Conservation (phyloP, 139 green algal species). For the Coelastrella sp. region DNA sequence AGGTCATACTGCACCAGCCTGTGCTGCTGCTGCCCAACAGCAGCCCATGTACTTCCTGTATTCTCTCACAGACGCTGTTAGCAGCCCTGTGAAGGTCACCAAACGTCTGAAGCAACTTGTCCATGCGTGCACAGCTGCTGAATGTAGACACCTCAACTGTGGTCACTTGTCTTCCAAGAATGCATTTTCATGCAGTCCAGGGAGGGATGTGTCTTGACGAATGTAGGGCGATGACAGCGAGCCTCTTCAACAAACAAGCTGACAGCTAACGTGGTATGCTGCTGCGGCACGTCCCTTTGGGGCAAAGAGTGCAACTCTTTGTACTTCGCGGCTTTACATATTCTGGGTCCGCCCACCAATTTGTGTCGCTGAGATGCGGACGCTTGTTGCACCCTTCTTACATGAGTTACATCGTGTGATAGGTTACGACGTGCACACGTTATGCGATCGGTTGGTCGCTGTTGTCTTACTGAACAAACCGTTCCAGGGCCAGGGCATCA, state of each 20-base stretch:
- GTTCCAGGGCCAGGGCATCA: too few species aligned
- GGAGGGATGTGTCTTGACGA: too few species aligned
- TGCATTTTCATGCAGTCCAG: background rate
- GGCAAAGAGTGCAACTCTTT: background rate
- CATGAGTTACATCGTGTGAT: background rate
- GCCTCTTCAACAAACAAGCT: too few species aligned
- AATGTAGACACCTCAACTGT: background rate
- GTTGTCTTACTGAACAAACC: too few species aligned
- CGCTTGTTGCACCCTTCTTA: background rate
- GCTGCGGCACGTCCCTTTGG: background rate
- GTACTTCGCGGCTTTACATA: background rate
- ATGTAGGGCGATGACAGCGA: too few species aligned
- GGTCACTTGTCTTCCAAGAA: background rate
- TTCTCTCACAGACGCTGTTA: background rate
- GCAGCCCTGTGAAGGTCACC: constrained; percentile 26
- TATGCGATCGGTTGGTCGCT: too few species aligned
- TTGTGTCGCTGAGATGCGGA: background rate
- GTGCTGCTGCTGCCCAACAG: constrained; percentile 1
- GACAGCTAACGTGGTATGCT: background rate
- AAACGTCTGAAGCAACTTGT: constrained; percentile 2
- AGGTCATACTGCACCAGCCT: background rate
- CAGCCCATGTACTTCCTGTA: background rate
- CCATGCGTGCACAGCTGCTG: background rate
- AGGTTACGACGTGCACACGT: too few species aligned
- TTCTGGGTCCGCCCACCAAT: background rate